Conservation (phyloP, 108 stramenopile species). For the Seminavis robusta region DNA sequence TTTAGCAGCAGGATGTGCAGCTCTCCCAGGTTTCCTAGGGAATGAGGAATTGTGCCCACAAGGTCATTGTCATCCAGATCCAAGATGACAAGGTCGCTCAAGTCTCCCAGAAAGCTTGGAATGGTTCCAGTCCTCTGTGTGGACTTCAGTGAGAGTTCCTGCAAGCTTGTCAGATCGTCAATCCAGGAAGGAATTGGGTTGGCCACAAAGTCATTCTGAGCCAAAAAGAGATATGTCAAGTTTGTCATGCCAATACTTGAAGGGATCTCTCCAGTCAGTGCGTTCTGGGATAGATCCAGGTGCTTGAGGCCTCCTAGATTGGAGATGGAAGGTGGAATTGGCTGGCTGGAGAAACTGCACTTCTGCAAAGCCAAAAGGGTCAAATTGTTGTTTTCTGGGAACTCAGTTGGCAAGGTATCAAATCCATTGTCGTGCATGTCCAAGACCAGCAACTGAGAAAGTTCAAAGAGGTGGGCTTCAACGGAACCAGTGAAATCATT, state of each 20-base stretch:
- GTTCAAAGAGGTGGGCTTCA: constrained; percentile 15
- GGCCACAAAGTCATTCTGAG: constrained; percentile 16
- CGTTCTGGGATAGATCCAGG: constrained; percentile 11
- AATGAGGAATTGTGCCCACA: constrained; percentile 3
- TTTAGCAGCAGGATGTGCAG: constrained; percentile 35
- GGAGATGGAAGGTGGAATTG: not conserved
- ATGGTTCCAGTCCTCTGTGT: constrained; percentile 25
- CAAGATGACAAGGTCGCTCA: constrained; percentile 23
- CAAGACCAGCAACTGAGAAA: constrained; percentile 16
- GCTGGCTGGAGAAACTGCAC: not conserved
- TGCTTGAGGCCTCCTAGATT: not conserved
- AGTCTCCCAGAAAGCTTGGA: constrained; percentile 18
- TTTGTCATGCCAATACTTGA: not conserved
- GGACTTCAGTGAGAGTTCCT: not conserved
- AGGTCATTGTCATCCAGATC: constrained; percentile 22
- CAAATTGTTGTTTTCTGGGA: not conserved
- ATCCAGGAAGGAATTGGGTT: constrained; percentile 32
- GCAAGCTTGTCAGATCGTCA: not conserved
- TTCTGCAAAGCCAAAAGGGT: constrained; percentile 21
- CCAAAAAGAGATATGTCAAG: constrained; percentile 27
- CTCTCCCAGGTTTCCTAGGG: constrained; percentile 22
- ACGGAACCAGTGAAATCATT: constrained; percentile 23
- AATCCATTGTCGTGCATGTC: constrained; percentile 33
- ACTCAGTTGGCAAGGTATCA: constrained; percentile 12
- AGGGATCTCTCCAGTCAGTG: constrained; percentile 23